Evolutionary conservation across 257 asterid species (phyloP).

Genomic region (Ehretia macrophylla): DNA sequence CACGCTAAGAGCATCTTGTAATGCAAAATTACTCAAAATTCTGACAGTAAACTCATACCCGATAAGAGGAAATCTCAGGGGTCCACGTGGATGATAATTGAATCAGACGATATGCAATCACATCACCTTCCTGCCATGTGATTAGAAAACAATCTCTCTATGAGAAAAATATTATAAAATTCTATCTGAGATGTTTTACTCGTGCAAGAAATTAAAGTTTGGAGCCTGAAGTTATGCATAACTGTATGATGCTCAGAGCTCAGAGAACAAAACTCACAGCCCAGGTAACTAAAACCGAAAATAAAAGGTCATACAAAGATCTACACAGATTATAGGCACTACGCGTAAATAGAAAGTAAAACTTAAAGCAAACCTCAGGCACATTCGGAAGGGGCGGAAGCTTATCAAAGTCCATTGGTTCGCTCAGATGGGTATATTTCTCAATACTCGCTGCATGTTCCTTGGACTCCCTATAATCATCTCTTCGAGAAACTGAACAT

Average conservation of each 20-base stretch:
- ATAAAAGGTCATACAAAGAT: too few relatives aligned
- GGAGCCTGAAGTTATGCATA: too few relatives aligned
- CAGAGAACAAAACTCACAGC: too few relatives aligned
- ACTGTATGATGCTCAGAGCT: too few relatives aligned
- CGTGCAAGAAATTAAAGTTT: too few relatives aligned
- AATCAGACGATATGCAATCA: slow-evolving; percentile 72
- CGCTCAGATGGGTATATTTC: slow-evolving; percentile 29
- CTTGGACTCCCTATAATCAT: not conserved
- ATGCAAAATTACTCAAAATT: slow-evolving; percentile 4
- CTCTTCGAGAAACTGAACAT: slow-evolving; percentile 37
- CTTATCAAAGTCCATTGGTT: slow-evolving; percentile 53
- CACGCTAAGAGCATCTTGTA: slow-evolving; percentile 4
- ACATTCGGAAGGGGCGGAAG: slow-evolving; percentile 60
- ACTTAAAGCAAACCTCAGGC: slow-evolving; percentile 62
- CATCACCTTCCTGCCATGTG: slow-evolving; percentile 72
- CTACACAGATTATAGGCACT: too few relatives aligned
- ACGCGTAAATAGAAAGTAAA: too few relatives aligned
- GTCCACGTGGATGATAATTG: slow-evolving; percentile 93
- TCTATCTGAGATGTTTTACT: not conserved
- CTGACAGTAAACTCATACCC: slow-evolving; percentile 42
- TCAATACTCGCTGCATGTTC: not conserved
- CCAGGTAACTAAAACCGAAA: too few relatives aligned
- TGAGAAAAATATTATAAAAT: not conserved
- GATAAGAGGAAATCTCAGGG: slow-evolving; percentile 72
- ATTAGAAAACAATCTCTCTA: not conserved